Conservation (phyloP, 768 basidiomycete genomes). For the Boletus rufocinnamomeus region DNA sequence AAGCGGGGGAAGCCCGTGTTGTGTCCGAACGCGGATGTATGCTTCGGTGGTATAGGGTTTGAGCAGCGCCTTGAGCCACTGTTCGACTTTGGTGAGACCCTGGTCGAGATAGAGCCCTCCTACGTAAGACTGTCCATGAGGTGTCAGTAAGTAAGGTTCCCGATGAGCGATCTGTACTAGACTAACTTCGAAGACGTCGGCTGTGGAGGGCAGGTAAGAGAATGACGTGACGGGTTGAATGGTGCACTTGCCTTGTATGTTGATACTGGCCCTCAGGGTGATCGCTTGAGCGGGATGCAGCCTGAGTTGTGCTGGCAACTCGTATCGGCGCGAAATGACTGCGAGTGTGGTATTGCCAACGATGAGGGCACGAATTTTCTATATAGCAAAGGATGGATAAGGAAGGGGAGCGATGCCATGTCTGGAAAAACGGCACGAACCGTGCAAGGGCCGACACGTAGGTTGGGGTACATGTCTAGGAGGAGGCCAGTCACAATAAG, state of each 20-base stretch:
- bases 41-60: constrained; percentile 62
- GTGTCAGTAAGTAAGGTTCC: constrained; percentile 7
- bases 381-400: not conserved
- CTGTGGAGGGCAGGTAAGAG: constrained; percentile 37
- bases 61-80: constrained; percentile 66
- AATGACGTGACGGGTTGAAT: constrained; percentile 5
- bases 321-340: constrained; percentile 66
- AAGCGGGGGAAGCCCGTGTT: constrained; percentile 63
- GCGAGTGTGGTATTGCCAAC: constrained; percentile 77
- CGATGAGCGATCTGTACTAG: not conserved
- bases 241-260: constrained; percentile 63
- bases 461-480: constrained; percentile 60
- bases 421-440: constrained; percentile 24
- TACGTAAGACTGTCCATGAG: constrained; percentile 59
- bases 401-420: too few relatives aligned
- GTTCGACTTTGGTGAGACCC: constrained; percentile 54
- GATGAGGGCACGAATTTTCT: constrained; percentile 80
- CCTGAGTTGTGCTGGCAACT: constrained; percentile 58
- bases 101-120: constrained; percentile 77
- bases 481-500: constrained; percentile 67
- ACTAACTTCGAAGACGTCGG: constrained; percentile 77
- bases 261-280: constrained; percentile 63
- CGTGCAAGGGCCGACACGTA: constrained; percentile 78
- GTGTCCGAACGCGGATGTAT: constrained; percentile 61
- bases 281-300: constrained; percentile 75